Conservation (phyloP, 805 yeast species). For the Candida andamanensis region DNA sequence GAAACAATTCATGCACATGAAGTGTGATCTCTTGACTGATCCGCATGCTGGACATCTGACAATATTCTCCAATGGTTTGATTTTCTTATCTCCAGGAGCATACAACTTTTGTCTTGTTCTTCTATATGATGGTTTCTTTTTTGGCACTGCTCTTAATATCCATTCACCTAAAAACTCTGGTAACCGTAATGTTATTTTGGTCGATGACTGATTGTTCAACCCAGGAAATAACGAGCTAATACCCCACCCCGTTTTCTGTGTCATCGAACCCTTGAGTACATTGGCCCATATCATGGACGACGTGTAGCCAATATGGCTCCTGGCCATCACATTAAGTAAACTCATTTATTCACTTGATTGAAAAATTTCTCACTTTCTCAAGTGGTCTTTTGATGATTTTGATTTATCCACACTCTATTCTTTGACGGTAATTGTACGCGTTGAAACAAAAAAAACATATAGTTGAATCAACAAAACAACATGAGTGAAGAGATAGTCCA, state of each 20-base stretch:
- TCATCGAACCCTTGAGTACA: too few relatives aligned
- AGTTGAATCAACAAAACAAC: constrained; percentile 1
- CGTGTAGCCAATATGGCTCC: too few relatives aligned
- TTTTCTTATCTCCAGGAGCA: constrained; percentile 78
- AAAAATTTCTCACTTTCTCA: too few relatives aligned
- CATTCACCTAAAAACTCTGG: constrained; percentile 42
- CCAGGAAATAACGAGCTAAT: constrained; percentile 6
- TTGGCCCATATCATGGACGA: too few relatives aligned
- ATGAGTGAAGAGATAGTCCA: constrained; percentile 20
- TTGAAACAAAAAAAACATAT: constrained; percentile 3
- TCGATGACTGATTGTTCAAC: not conserved
- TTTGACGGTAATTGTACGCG: constrained; percentile 9
- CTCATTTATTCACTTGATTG: too few relatives aligned
- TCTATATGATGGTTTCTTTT: constrained; percentile 84
- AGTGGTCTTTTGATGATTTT: too few relatives aligned
- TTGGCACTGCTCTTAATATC: constrained; percentile 82
- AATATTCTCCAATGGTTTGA: constrained; percentile 67
- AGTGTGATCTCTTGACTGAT: constrained; percentile 81
- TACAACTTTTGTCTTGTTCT: constrained; percentile 80
- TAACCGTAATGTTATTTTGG: constrained; percentile 2
- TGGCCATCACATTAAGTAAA: too few relatives aligned
- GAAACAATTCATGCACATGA: constrained; percentile 90
- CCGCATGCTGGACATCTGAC: constrained; percentile 97
- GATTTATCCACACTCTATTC: too few relatives aligned
- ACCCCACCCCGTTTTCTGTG: too few relatives aligned